Evolutionary conservation across 345 rosid species (phyloP).

Genomic region (Eucalyptus microcorys): DNA sequence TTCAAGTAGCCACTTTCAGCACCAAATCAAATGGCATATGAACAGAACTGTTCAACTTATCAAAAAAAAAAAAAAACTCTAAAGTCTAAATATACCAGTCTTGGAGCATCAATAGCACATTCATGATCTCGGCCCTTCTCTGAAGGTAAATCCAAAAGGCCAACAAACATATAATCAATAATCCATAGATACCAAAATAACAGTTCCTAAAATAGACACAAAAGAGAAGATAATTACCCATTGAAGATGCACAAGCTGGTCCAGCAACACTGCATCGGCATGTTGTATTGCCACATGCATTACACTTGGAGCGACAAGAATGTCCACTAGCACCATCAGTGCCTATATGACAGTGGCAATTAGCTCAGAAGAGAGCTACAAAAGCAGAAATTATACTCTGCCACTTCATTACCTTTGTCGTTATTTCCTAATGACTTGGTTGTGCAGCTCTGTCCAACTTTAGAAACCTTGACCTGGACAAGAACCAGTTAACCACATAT

Average conservation of each 20-base stretch:
- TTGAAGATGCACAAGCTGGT: neutral
- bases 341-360: slow-evolving; percentile 15
- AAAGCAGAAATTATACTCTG: slow-evolving; percentile 21
- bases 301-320: slow-evolving; percentile 25
- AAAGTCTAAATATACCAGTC: slow-evolving; percentile 19
- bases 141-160: slow-evolving; percentile 17
- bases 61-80: neutral
- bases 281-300: slow-evolving; percentile 13
- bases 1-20: neutral
- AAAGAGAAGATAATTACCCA: neutral
- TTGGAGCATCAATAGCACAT: slow-evolving; percentile 17
- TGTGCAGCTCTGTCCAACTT: slow-evolving; percentile 6
- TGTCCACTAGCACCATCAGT: slow-evolving; percentile 5
- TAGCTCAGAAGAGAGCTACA: slow-evolving; percentile 5
- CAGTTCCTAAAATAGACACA: neutral
- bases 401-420: slow-evolving; percentile 47
- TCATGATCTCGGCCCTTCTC: slow-evolving; percentile 7
- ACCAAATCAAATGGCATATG: neutral
- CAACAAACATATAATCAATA: neutral
- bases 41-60: neutral
- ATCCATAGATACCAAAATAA: neutral
- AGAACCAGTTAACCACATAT: neutral
- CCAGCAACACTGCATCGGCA: slow-evolving; percentile 21
- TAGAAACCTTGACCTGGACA: slow-evolving; percentile 25
- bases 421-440: slow-evolving; percentile 6